phyloP scores from a whole-genome alignment of 2,329 filamentous ascomycete species.

The Geosmithia putterillii region DNA sequence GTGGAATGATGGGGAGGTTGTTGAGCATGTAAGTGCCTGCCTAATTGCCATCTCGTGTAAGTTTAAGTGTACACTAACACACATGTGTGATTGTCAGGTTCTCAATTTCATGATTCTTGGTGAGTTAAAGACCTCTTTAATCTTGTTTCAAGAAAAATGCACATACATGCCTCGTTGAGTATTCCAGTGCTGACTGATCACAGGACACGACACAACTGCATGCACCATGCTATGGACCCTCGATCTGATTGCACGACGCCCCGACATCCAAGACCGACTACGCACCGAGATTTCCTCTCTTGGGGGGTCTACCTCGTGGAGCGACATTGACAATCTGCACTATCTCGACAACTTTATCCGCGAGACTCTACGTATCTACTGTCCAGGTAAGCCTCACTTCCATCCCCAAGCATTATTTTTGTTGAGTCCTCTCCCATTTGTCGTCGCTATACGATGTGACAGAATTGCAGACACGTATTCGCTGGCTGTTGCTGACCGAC shows the following conservation, averaged over 20 bases:
- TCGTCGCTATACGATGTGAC: neutral
- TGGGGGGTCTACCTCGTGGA: slow-evolving; percentile 5
- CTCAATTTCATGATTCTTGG: slow-evolving; percentile 31
- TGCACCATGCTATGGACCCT: slow-evolving; percentile 27
- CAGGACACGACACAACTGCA: slow-evolving; percentile 29
- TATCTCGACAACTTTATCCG: slow-evolving; percentile 27
- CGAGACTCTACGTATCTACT: slow-evolving; percentile 28
- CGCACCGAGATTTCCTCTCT: slow-evolving; percentile 20
- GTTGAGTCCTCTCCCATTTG: neutral
- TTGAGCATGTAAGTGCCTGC: slow-evolving; percentile 11
- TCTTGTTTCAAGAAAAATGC: neutral
- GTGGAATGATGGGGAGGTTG: slow-evolving; percentile 13
- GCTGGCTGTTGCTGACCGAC: too few relatives aligned
- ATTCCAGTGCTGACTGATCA: neutral
- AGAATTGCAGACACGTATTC: neutral
- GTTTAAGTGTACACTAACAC: slow-evolving; percentile 10
- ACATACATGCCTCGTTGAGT: neutral
- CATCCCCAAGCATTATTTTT: slow-evolving; percentile 2
- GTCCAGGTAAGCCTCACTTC: slow-evolving; percentile 14
- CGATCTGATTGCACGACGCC: slow-evolving; percentile 22
- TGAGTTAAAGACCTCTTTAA: neutral
- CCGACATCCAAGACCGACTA: slow-evolving; percentile 22
- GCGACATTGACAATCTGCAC: slow-evolving; percentile 17
- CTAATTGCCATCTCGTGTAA: neutral
- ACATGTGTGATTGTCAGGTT: slow-evolving; percentile 14